Evolutionary conservation across 129 eudicot genomes (phyloP), one percentile per base, ranked within the genome.

Genomic region (Gnaphalium uliginosum): DNA sequence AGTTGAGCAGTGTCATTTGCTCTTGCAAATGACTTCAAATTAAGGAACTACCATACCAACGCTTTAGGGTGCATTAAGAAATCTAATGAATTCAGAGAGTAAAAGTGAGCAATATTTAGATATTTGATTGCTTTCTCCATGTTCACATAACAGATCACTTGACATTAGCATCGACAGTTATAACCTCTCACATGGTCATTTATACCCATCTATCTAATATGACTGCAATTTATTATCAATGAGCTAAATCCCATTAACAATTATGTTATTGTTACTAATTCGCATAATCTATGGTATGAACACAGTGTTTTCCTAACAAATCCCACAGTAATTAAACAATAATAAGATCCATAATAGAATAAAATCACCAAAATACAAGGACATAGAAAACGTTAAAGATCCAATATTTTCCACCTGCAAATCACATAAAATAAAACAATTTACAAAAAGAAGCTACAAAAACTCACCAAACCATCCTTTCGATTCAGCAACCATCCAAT

Each of bases 381-480:
- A 43, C 18, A 43, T 18, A 43, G 5, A 43, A 43, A 54, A 43
- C 4, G 5, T 4, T 13, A 43, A 43, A 13, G 51, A 13, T 14
- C 22, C 37, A 58, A 6, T 19, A 1, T 14, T 41, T 11, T 18
- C 10, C 26, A 60, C 39, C 43, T 37, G 46, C 13, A 9, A 37
- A 13, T 37, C 2, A 19, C 26, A 67, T 68, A 37, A 68, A 33
- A 57, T 22, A 68, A 17, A 3, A 19, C 60, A 62, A 9, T 17
- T 2, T 32, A 69, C 48, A 37, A 39, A 51, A 22, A 41, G 75
- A 51, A 41, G 25, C 39, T 15, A 54, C 7, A 79, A 61, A 27
- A 66, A 87, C 99, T 89, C 79, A 95, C 99, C 97, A 56, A 95
- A 95, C 99, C 99, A 95, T 77, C 89, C 92, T 81, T 95, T 87